Base-by-base conservation (phyloP, 805 yeast species). In the Yamadazyma kitorensis region DNA sequence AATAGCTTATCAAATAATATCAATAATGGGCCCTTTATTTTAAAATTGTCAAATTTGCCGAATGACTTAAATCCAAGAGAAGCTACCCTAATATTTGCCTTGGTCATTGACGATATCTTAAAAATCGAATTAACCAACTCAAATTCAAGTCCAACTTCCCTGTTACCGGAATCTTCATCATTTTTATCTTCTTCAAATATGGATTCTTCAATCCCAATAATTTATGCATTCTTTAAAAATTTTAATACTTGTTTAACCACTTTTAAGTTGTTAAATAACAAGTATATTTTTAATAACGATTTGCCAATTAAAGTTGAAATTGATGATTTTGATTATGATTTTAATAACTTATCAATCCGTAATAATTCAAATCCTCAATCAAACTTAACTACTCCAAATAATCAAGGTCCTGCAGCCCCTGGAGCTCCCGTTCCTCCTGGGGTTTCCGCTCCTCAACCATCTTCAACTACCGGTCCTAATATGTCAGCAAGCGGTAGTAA, bases 1-100 rank as follows among this genome's bases (percentile, higher is more conserved):
- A n/a, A n/a, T n/a, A n/a, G n/a, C n/a, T n/a, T n/a, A n/a, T n/a
- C n/a, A n/a, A n/a, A n/a, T n/a, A n/a, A n/a, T n/a, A n/a, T n/a
- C n/a, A n/a, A n/a, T n/a, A n/a, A n/a, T n/a, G n/a, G n/a, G n/a
- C 33, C 31, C 17, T 46, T 30, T 35, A 34, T 51, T 10, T 40
- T 49, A 28, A 51, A 40, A 36, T 41, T 83, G 32, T 64, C 65
- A 45, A 81, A 80, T 49, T 51, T 81, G 9, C 93, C 94, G 6
- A 45, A 58, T 4, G 87, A 84, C 57, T 62, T 83, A 18, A 56
- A 84, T 2, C 44, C 69, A 22, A 72, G 93, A 54, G 94, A 84
- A 54, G 80, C 85, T 2, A 66, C 73, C 31, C 65, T 81, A 11
- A 69, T 84, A 6, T 84, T 84, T 52, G 73, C 91, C 5, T 59